phyloP scores from a whole-genome alignment of 176 grass and related monocot species.

The Oryza meridionalis region DNA sequence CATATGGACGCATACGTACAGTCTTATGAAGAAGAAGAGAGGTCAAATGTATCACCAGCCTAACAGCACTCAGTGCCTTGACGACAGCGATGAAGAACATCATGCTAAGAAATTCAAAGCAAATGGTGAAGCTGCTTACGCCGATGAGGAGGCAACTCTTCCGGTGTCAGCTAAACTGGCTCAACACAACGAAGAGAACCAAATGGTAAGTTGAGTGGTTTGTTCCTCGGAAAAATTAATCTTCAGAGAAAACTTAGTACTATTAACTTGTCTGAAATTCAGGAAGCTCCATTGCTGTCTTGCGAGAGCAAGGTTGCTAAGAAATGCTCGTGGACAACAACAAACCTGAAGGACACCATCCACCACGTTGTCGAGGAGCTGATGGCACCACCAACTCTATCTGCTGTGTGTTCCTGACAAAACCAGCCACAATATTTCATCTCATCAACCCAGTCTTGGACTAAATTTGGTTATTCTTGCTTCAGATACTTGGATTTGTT shows the following conservation, averaged over 20 bases:
- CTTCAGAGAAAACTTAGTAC: slow-evolving; percentile 16
- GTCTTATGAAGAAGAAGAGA: slow-evolving; percentile 68
- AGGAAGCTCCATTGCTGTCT: slow-evolving; percentile 46
- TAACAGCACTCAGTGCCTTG: slow-evolving; percentile 38
- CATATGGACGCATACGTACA: slow-evolving; percentile 84
- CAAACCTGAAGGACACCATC: slow-evolving; percentile 54
- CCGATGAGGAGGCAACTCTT: slow-evolving; percentile 54
- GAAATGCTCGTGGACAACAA: slow-evolving; percentile 49
- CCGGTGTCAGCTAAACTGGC: slow-evolving; percentile 38
- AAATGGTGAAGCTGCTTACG: neutral
- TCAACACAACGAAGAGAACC: slow-evolving; percentile 37
- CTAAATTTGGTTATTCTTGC: neutral
- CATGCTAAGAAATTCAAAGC: neutral
- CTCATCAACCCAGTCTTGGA: neutral
- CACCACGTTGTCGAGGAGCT: slow-evolving; percentile 66
- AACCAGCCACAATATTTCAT: neutral
- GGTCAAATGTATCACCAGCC: slow-evolving; percentile 67
- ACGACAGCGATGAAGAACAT: slow-evolving; percentile 36
- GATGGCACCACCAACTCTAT: slow-evolving; percentile 76
- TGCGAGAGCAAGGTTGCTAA: slow-evolving; percentile 17
- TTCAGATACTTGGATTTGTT: slow-evolving; percentile 68
- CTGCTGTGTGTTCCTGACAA: slow-evolving; percentile 47
- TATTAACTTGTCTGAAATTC: slow-evolving; percentile 26
- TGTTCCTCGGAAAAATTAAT: neutral
- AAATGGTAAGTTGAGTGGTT: slow-evolving; percentile 46